A percentile compares a stretch with the other conserved stretches of the same genome.
phyloP scores from a whole-genome alignment of 2,329 filamentous ascomycete genomes.

The Aspergillus persii region DNA sequence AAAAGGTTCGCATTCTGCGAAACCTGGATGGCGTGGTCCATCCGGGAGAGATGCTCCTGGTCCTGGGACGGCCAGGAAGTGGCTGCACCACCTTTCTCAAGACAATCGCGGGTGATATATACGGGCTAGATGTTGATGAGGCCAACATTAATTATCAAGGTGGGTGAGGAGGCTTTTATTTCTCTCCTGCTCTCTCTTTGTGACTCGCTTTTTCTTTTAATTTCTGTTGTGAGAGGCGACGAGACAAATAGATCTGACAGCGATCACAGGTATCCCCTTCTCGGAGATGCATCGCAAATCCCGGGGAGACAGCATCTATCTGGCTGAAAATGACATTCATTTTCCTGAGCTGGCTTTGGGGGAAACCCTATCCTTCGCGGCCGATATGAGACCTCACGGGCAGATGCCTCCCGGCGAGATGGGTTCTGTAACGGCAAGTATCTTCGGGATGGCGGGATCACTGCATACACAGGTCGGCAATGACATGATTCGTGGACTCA shows the following conservation, averaged over 20 bases:
- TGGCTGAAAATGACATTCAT: slow-evolving; percentile 74
- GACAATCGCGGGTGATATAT: neutral
- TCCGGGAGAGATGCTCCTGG: slow-evolving; percentile 49
- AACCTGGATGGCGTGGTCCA: neutral
- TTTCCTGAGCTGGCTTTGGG: slow-evolving; percentile 72
- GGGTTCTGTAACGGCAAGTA: slow-evolving; percentile 5
- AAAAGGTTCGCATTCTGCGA: neutral
- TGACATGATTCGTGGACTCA: slow-evolving; percentile 15
- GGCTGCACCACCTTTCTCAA: slow-evolving; percentile 69
- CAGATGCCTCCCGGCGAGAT: slow-evolving; percentile 4
- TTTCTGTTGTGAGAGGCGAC: neutral
- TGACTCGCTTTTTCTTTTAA: neutral
- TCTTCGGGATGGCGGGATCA: slow-evolving; percentile 12
- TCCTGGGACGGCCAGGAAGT: slow-evolving; percentile 43
- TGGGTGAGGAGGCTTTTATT: neutral
- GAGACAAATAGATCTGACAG: neutral
- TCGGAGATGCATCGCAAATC: slow-evolving; percentile 12
- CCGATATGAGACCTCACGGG: slow-evolving; percentile 48
- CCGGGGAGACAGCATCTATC: slow-evolving; percentile 73
- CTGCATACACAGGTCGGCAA: slow-evolving; percentile 14
- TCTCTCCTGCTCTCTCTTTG: no score
- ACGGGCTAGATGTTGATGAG: neutral
- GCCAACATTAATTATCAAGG: neutral
- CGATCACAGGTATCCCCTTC: slow-evolving; percentile 34
- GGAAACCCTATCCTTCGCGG: slow-evolving; percentile 72